A percentile compares a stretch with the other conserved stretches of the same genome.
Evolutionary conservation across 1,284 basidiomycete genomes (phyloP).

Genomic region (Naganishia sp.): DNA sequence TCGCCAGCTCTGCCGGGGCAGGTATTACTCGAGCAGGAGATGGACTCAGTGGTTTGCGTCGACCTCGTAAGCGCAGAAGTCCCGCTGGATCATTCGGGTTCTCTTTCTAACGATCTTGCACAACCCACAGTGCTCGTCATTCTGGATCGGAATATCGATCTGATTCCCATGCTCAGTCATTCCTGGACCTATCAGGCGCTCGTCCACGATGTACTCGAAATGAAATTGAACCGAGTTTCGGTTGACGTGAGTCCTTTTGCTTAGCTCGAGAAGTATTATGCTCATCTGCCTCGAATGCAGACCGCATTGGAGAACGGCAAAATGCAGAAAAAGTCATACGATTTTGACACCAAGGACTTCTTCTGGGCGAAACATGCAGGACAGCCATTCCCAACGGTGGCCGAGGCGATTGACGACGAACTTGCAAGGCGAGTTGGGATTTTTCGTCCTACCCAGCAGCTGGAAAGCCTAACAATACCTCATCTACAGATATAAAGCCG

Average conservation of each 20-base stretch:
- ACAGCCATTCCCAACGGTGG: conserved; percentile 96
- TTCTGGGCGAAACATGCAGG: conserved; percentile 98
- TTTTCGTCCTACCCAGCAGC: background rate
- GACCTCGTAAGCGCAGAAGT: conserved; percentile 65
- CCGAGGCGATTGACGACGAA: conserved; percentile 94
- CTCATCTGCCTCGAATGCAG: conserved; percentile 3
- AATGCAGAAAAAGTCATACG: conserved; percentile 83
- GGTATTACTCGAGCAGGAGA: conserved; percentile 66
- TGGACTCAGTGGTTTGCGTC: conserved; percentile 60
- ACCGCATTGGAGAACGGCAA: conserved; percentile 59
- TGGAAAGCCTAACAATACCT: background rate
- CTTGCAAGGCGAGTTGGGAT: conserved; percentile 63
- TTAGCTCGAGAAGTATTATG: background rate
- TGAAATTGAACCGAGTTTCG: conserved; percentile 93
- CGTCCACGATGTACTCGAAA: conserved; percentile 94
- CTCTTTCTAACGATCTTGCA: no score
- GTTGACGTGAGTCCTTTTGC: conserved; percentile 58
- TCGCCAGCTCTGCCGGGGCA: conserved; percentile 57
- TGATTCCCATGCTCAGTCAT: conserved; percentile 92
- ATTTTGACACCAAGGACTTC: conserved; percentile 97
- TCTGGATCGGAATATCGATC: conserved; percentile 91
- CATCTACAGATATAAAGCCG: conserved; percentile 73
- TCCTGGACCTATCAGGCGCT: conserved; percentile 99
- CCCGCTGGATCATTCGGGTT: no score
- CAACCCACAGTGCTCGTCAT: conserved; percentile 74